Conservation (phyloP, 2,329 filamentous ascomycete species). For the Paramyrothecium roridum region DNA sequence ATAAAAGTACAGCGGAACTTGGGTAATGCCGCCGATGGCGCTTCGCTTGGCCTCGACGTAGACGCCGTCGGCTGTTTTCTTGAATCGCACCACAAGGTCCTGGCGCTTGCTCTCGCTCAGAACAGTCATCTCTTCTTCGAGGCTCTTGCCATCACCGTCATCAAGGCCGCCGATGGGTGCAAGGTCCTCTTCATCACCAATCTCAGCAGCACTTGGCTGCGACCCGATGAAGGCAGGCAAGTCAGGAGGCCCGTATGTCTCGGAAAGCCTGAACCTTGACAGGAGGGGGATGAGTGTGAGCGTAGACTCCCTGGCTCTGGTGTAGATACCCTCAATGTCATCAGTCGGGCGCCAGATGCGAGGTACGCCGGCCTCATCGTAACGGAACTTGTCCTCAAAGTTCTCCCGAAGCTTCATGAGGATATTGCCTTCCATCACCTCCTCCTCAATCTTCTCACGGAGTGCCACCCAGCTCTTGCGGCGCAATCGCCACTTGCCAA, state of each 20-base stretch:
- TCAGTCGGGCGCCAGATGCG: slow-evolving; percentile 95
- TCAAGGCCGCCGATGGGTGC: slow-evolving; percentile 89
- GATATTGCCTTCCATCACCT: slow-evolving; percentile 97
- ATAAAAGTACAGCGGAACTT: slow-evolving; percentile 94
- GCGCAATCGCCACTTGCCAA: slow-evolving; percentile 87
- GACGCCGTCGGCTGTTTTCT: slow-evolving; percentile 96
- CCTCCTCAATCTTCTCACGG: slow-evolving; percentile 87
- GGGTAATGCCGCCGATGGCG: slow-evolving; percentile 90
- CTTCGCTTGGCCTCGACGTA: slow-evolving; percentile 98
- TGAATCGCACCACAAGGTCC: slow-evolving; percentile 91
- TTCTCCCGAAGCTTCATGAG: slow-evolving; percentile 94
- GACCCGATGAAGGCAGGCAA: slow-evolving; percentile 79
- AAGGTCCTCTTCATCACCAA: slow-evolving; percentile 87
- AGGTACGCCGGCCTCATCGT: slow-evolving; percentile 91
- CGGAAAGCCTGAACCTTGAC: slow-evolving; percentile 74
- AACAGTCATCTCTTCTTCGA: slow-evolving; percentile 97
- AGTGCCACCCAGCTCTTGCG: slow-evolving; percentile 94
- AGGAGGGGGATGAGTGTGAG: slow-evolving; percentile 87
- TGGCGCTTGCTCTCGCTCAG: slow-evolving; percentile 85
- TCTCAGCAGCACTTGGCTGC: slow-evolving; percentile 69
- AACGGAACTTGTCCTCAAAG: slow-evolving; percentile 99
- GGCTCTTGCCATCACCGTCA: slow-evolving; percentile 87
- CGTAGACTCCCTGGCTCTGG: slow-evolving; percentile 86
- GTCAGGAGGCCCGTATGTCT: slow-evolving; percentile 75
- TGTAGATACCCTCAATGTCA: slow-evolving; percentile 96